These are phyloP conservation scores for Lipomyces orientalis DNA, from an alignment of 805 yeast genomes.

Conservation along the genomic window DNA sequence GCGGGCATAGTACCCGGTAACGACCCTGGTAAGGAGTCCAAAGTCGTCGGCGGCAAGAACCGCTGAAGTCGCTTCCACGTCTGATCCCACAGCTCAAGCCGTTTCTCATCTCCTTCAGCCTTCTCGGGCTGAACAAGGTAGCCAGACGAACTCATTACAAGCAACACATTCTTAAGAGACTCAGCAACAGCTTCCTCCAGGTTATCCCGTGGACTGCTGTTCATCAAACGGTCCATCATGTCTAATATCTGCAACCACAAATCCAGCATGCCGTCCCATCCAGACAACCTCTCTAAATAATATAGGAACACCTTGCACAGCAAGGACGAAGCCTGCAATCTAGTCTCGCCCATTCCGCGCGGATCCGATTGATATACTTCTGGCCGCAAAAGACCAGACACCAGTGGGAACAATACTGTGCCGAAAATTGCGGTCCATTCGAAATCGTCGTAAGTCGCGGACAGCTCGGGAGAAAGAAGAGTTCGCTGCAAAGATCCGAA, in stretches of 20 bases:
- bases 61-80: slow-evolving; percentile 48
- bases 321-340: slow-evolving; percentile 68
- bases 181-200: slow-evolving; percentile 50
- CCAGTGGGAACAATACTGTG: slow-evolving; percentile 73
- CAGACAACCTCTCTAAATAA: slow-evolving; percentile 48
- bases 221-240: slow-evolving; percentile 49
- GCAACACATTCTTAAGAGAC: slow-evolving; percentile 50
- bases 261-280: slow-evolving; percentile 41
- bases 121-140: slow-evolving; percentile 33
- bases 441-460: slow-evolving; percentile 30
- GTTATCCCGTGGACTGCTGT: slow-evolving; percentile 48
- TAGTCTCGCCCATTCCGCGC: slow-evolving; percentile 66
- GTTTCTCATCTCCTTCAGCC: slow-evolving; percentile 42
- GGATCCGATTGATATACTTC: slow-evolving; percentile 67
- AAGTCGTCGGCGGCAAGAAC: slow-evolving; percentile 47
- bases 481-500: slow-evolving; percentile 62
- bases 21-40: slow-evolving; percentile 14
- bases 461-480: slow-evolving; percentile 51
- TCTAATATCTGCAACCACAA: slow-evolving; percentile 49
- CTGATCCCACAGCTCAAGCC: slow-evolving; percentile 46
- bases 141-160: slow-evolving; percentile 47
- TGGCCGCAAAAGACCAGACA: slow-evolving; percentile 68
- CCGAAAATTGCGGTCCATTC: slow-evolving; percentile 60
- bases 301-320: slow-evolving; percentile 69
- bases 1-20: background rate